These are phyloP conservation scores for Leccinum pachyderme DNA, from an alignment of 1,284 basidiomycete genomes.

Conservation along the genomic window DNA sequence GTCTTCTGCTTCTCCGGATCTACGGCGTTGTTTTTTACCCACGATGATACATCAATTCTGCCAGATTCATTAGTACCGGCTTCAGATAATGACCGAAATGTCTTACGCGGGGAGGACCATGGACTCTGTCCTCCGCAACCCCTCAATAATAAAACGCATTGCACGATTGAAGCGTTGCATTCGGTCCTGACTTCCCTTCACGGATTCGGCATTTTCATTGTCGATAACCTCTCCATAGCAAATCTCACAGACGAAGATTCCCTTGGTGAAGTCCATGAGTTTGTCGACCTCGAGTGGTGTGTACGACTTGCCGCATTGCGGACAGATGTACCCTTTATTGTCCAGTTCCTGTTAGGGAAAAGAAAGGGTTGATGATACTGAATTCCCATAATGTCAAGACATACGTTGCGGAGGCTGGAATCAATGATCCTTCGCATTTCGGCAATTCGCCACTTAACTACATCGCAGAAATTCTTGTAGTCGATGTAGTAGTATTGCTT, in stretches of 20 bases:
- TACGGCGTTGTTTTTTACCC: conserved; percentile 68
- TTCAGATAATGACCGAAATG: neutral
- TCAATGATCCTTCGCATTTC: conserved; percentile 92
- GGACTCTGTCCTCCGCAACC: conserved; percentile 86
- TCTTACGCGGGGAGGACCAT: conserved; percentile 79
- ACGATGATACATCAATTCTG: conserved; percentile 80
- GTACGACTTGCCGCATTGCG: conserved; percentile 84
- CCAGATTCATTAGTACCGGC: conserved; percentile 1
- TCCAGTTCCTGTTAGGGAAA: conserved; percentile 73
- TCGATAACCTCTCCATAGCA: conserved; percentile 82
- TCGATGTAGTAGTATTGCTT: conserved; percentile 96
- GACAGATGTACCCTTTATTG: conserved; percentile 94
- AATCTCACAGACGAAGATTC: conserved; percentile 74
- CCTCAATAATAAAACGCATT: conserved; percentile 84
- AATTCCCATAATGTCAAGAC: conserved; percentile 19
- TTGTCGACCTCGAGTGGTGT: conserved; percentile 85
- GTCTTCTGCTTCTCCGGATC: conserved; percentile 59
- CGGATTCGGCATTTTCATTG: conserved; percentile 88
- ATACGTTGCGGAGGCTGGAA: conserved; percentile 78
- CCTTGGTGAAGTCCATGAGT: conserved; percentile 67
- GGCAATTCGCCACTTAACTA: conserved; percentile 97
- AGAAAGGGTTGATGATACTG: neutral
- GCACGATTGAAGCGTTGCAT: conserved; percentile 96
- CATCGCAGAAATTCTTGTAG: conserved; percentile 93
- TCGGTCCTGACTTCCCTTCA: conserved; percentile 83